Evolutionary conservation across 108 stramenopile species (phyloP).

Genomic region (Pseudonitzschia delicatissima): DNA sequence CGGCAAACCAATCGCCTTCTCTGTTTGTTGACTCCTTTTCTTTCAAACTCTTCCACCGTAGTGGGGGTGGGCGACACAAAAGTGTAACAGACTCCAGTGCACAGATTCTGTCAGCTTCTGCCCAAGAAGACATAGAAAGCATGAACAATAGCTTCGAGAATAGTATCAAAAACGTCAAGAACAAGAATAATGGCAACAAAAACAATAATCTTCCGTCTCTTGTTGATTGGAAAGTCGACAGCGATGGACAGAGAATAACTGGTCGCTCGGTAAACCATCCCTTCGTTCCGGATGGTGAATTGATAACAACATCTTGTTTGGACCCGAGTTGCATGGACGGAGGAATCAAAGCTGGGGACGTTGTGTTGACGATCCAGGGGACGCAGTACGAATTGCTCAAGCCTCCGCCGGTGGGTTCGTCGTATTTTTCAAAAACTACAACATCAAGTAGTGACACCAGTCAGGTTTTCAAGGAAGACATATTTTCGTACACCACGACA

Average conservation of each 20-base stretch:
- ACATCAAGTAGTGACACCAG: background rate
- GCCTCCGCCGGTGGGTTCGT: background rate
- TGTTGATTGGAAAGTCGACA: conserved; percentile 13
- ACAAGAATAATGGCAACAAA: background rate
- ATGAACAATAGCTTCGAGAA: background rate
- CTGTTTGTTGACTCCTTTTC: conserved; percentile 4
- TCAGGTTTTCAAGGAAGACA: background rate
- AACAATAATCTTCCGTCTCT: background rate
- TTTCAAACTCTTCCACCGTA: background rate
- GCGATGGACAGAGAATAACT: background rate
- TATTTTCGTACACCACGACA: background rate
- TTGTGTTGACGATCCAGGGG: conserved; percentile 1
- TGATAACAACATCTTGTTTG: background rate
- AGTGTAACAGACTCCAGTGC: background rate
- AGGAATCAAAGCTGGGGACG: background rate
- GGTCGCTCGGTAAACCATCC: conserved; percentile 1
- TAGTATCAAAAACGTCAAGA: background rate
- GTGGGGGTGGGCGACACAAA: background rate
- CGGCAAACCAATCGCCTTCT: too few relatives aligned
- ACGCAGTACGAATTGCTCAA: conserved; percentile 11
- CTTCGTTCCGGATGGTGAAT: conserved; percentile 9
- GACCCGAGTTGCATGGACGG: conserved; percentile 1
- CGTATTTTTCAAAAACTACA: background rate
- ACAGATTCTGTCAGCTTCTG: background rate
- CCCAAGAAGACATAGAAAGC: background rate